phyloP scores from a whole-genome alignment of 2,329 filamentous ascomycete genomes.

The Drechslerella stenobrocha region DNA sequence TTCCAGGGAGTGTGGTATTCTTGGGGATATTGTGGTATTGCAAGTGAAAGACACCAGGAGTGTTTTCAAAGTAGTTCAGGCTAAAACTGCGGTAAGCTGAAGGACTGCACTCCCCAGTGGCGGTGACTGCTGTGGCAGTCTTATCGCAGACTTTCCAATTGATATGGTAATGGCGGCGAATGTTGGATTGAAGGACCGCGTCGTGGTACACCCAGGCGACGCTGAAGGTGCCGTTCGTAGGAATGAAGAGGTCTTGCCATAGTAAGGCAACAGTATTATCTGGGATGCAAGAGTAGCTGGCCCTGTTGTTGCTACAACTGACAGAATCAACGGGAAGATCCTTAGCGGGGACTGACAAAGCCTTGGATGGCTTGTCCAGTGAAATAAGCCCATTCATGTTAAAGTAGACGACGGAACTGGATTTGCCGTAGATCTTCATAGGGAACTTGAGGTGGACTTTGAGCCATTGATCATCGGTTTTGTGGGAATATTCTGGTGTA shows the following conservation, averaged over 20 bases:
- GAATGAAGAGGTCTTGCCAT: constrained; percentile 10
- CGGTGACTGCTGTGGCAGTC: background rate
- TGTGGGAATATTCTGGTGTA: constrained; percentile 1
- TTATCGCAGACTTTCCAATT: constrained; percentile 7
- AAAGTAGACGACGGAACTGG: background rate
- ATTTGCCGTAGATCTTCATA: constrained; percentile 8
- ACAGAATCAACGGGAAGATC: constrained; percentile 6
- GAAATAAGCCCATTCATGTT: constrained; percentile 16
- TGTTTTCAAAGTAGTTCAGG: constrained; percentile 11
- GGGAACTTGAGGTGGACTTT: constrained; percentile 8
- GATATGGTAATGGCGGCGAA: constrained; percentile 11
- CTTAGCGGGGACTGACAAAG: background rate
- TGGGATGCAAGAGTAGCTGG: background rate
- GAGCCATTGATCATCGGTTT: constrained; percentile 2
- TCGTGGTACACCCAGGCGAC: constrained; percentile 6
- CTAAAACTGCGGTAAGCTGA: background rate
- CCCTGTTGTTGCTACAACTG: background rate
- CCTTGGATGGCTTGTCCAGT: background rate
- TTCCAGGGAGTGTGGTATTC: background rate
- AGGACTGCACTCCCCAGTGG: background rate
- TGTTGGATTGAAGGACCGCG: background rate
- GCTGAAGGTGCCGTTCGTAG: background rate
- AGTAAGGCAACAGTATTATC: constrained; percentile 8
- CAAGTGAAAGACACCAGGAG: constrained; percentile 11
- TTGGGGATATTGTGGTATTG: background rate